Conservation (phyloP, 768 basidiomycete species). For the Russula foetens region DNA sequence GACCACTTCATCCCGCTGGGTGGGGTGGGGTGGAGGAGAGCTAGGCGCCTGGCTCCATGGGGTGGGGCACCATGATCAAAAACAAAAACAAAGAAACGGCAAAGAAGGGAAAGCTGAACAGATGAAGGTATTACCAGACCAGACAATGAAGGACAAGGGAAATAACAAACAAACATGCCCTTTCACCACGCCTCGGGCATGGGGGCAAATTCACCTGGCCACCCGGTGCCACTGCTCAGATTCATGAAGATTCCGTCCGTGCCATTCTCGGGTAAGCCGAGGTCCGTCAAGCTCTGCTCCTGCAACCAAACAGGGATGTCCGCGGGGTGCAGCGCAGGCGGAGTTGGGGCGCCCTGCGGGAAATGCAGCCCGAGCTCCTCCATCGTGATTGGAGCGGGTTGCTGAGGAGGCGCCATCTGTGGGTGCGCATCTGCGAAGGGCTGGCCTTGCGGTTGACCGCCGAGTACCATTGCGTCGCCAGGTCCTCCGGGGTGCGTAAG, state of each 20-base stretch:
- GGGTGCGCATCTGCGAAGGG: conserved; percentile 47
- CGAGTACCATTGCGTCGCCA: conserved; percentile 37
- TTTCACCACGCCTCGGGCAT: conserved; percentile 82
- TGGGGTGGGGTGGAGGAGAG: too few relatives aligned
- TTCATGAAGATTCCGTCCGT: conserved; percentile 86
- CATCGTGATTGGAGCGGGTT: conserved; percentile 54
- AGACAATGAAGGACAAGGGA: background rate
- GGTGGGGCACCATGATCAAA: background rate
- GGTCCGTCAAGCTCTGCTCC: conserved; percentile 86
- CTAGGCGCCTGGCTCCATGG: background rate
- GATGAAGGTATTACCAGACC: background rate
- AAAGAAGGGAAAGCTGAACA: background rate
- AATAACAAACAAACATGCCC: background rate
- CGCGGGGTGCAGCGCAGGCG: conserved; percentile 55
- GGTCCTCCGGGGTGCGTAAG: conserved; percentile 28
- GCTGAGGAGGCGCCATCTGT: conserved; percentile 28
- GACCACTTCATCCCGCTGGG: background rate
- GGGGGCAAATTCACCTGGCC: conserved; percentile 65
- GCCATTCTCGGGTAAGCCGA: conserved; percentile 87
- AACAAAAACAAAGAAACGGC: background rate
- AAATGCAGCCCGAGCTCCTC: conserved; percentile 79
- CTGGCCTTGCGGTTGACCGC: conserved; percentile 32
- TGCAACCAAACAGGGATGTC: conserved; percentile 89
- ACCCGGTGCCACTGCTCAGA: conserved; percentile 60
- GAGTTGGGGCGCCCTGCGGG: conserved; percentile 48